Conservation (phyloP, 2,329 filamentous ascomycete species). For the Biscogniauxia sp. region DNA sequence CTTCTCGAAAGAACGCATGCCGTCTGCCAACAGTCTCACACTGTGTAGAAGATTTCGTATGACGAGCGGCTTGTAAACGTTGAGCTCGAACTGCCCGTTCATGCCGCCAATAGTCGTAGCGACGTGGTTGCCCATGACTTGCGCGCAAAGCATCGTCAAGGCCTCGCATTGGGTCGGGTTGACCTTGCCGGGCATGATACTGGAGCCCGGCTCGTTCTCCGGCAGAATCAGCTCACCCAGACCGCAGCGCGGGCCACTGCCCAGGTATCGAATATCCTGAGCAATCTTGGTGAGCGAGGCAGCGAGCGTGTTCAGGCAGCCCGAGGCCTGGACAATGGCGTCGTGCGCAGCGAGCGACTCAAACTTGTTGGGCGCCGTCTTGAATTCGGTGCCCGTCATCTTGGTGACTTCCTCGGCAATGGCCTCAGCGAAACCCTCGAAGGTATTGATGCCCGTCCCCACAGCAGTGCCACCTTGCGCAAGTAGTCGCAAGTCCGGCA, state of each 20-base stretch:
- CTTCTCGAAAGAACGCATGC: slow-evolving; percentile 93
- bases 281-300: slow-evolving; percentile 95
- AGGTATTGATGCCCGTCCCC: slow-evolving; percentile 96
- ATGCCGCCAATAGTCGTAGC: slow-evolving; percentile 92
- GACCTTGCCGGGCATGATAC: slow-evolving; percentile 99
- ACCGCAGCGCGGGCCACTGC: slow-evolving; percentile 91
- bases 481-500: slow-evolving; percentile 81
- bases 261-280: slow-evolving; percentile 95
- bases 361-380: slow-evolving; percentile 98
- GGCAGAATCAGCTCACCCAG: slow-evolving; percentile 90
- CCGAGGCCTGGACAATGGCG: slow-evolving; percentile 90
- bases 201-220: slow-evolving; percentile 96
- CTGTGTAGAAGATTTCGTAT: slow-evolving; percentile 96
- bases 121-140: slow-evolving; percentile 97
- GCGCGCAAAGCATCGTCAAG: slow-evolving; percentile 94
- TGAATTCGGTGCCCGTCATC: slow-evolving; percentile 90
- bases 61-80: slow-evolving; percentile 97
- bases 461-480: slow-evolving; percentile 97
- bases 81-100: slow-evolving; percentile 98
- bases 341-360: slow-evolving; percentile 96
- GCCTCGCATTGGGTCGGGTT: slow-evolving; percentile 99
- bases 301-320: slow-evolving; percentile 89
- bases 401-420: slow-evolving; percentile 88
- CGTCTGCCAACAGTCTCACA: slow-evolving; percentile 80
- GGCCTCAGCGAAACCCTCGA: slow-evolving; percentile 89